Evolutionary conservation across 2,329 filamentous ascomycete genomes (phyloP).

Genomic region (Myrmaecium sp.): DNA sequence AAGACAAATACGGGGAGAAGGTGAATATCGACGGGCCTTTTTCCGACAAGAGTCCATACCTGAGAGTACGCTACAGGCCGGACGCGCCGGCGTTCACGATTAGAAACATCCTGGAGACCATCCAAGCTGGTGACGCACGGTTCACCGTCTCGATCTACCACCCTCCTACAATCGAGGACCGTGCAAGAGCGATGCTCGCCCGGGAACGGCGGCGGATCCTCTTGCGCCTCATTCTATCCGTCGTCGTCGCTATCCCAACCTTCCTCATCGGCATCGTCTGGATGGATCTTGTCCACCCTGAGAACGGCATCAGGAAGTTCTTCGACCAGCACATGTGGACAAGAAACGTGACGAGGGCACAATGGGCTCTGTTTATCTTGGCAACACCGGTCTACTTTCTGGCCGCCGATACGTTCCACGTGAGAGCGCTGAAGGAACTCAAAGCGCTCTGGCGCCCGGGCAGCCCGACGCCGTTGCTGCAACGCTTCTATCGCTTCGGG

Average conservation of each 20-base stretch:
- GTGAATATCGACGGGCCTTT: slow-evolving; percentile 39
- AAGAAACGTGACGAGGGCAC: slow-evolving; percentile 54
- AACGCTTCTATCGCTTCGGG: slow-evolving; percentile 78
- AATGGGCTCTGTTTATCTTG: slow-evolving; percentile 65
- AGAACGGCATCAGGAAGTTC: slow-evolving; percentile 42
- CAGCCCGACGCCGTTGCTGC: slow-evolving; percentile 54
- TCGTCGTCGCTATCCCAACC: slow-evolving; percentile 58
- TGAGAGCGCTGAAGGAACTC: slow-evolving; percentile 62
- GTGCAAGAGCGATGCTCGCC: slow-evolving; percentile 53
- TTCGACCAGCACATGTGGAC: slow-evolving; percentile 55
- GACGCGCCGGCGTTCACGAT: slow-evolving; percentile 53
- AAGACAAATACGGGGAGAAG: slow-evolving; percentile 27
- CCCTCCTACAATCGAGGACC: slow-evolving; percentile 68
- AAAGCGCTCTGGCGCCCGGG: slow-evolving; percentile 57
- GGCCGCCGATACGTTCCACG: slow-evolving; percentile 72
- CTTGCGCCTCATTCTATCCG: slow-evolving; percentile 51
- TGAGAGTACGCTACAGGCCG: slow-evolving; percentile 57
- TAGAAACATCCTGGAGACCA: slow-evolving; percentile 51
- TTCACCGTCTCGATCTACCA: slow-evolving; percentile 59
- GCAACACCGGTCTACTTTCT: slow-evolving; percentile 79
- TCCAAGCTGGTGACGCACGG: slow-evolving; percentile 46
- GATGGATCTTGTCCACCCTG: slow-evolving; percentile 59
- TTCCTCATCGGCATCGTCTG: slow-evolving; percentile 80
- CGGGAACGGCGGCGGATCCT: slow-evolving; percentile 54
- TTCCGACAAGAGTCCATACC: slow-evolving; percentile 40